Evolutionary conservation across 108 stramenopile species (phyloP), one percentile per base, ranked within the genome.

Genomic region (Discostella pseudostelligera): DNA sequence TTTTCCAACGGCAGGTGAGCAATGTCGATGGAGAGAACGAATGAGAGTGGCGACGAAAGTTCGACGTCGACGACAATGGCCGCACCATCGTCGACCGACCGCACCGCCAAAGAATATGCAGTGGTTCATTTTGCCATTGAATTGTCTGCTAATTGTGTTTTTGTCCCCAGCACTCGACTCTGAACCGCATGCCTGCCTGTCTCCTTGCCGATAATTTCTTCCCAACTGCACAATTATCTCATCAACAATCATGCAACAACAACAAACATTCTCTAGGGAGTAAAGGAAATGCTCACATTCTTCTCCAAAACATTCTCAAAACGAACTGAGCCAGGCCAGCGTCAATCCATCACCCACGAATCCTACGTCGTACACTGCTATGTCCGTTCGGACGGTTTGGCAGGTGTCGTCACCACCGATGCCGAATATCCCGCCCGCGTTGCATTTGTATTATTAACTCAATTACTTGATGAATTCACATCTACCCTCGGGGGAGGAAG

Each of bases 351-450:
- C 29, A 89, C 94, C 39, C 96, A 99, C 65, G 94, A 95, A 77
- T 84, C 86, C 50, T 97, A 99, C 76, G 94, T 96, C n/a, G 96
- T 99, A 8, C 99, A 99, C 72, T 96, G 95, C 64, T 96, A 97
- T 70, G 83, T 96, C 49, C 88, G 97, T 59, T 80, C 93, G 39
- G 99, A 99, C 69, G 99, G 99, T 9, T 81, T 99, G 17, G 93
- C 79, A 22, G 97, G 95, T 1, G 81, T 89, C 14, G 94, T 97
- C 39, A 97, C 88, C 28, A 93, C 96, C 40, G 99, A 99, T 74
- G 55, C 77, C 50, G 99, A 99, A 82, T 99, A 99, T 70, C 99
- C 99, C 19, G 86, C 97, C 20, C 92, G 99, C 50, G 99, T 98
- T 8, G 99, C 99, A 39, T 99, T 98, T 84, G 89, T 96, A 20